Evolutionary conservation across 1,284 basidiomycete species (phyloP).

Genomic region (Microbotryomycetes sp.): DNA sequence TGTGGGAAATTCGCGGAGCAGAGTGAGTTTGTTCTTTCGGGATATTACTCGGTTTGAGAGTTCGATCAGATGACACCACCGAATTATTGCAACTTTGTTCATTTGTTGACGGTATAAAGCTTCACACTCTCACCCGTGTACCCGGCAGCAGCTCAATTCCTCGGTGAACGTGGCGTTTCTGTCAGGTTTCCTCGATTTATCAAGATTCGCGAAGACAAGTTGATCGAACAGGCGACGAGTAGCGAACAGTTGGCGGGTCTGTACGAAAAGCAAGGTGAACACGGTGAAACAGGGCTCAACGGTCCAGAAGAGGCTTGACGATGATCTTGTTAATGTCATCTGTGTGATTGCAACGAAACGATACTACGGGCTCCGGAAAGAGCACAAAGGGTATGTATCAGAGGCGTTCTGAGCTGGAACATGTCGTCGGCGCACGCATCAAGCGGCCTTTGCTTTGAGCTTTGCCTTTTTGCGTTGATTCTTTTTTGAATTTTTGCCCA

Average conservation of each 20-base stretch:
- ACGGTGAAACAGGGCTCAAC: not conserved
- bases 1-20: slow-evolving; percentile 83
- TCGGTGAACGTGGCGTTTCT: slow-evolving; percentile 57
- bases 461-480: not conserved
- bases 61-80: too few relatives aligned
- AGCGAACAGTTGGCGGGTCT: slow-evolving; percentile 23
- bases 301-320: too few relatives aligned
- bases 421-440: not conserved
- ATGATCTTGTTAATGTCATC: too few relatives aligned
- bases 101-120: slow-evolving; percentile 42
- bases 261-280: slow-evolving; percentile 22
- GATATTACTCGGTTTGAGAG: too few relatives aligned
- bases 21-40: slow-evolving; percentile 61
- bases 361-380: too few relatives aligned
- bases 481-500: slow-evolving; percentile 1
- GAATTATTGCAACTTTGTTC: too few relatives aligned
- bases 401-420: too few relatives aligned
- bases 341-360: too few relatives aligned
- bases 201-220: slow-evolving; percentile 34
- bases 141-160: slow-evolving; percentile 63
- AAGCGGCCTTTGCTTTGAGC: not conserved
- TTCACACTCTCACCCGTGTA: slow-evolving; percentile 85
- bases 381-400: too few relatives aligned
- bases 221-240: slow-evolving; percentile 33
- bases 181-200: slow-evolving; percentile 44